A percentile compares a stretch with the other conserved stretches of the same genome.
phyloP scores from a whole-genome alignment of 371 early-diverging fungal species.

The Mucor velutinosus region DNA sequence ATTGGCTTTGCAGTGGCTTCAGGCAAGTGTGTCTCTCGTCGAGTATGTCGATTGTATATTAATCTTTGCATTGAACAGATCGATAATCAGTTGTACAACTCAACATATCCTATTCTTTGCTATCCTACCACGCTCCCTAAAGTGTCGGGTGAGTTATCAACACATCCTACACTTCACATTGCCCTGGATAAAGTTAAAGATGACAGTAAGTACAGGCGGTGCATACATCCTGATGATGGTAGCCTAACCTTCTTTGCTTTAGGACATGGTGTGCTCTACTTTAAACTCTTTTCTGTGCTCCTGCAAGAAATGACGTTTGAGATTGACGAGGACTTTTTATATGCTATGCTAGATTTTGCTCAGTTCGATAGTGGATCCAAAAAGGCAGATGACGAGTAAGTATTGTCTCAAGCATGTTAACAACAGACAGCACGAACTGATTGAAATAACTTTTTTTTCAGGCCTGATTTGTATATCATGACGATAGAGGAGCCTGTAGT shows the following conservation, averaged over 20 bases:
- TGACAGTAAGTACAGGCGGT: conserved; percentile 39
- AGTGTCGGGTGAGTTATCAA: conserved; percentile 45
- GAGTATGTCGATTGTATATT: background rate
- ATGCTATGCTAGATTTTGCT: conserved; percentile 72
- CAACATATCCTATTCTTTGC: conserved; percentile 77
- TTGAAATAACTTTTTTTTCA: no score
- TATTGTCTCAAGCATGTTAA: background rate
- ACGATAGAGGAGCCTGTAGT: conserved; percentile 56
- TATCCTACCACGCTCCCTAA: conserved; percentile 80
- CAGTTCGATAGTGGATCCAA: conserved; percentile 56
- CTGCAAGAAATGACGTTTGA: conserved; percentile 89
- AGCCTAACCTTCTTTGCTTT: background rate
- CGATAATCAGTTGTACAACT: conserved; percentile 83
- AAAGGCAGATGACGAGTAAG: conserved; percentile 20
- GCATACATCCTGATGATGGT: background rate
- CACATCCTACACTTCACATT: conserved; percentile 60
- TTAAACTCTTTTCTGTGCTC: conserved; percentile 77
- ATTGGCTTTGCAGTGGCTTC: conserved; percentile 78
- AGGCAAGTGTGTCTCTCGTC: conserved; percentile 15
- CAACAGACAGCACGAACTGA: background rate
- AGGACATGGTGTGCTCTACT: conserved; percentile 81
- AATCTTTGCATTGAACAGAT: conserved; percentile 43
- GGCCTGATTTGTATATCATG: conserved; percentile 37
- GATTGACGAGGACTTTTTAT: conserved; percentile 83
- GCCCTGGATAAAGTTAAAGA: conserved; percentile 76